A percentile compares a stretch with the other conserved stretches of the same genome.
phyloP scores from a whole-genome alignment of 2,329 filamentous ascomycete species.

The Exophiala sp. region DNA sequence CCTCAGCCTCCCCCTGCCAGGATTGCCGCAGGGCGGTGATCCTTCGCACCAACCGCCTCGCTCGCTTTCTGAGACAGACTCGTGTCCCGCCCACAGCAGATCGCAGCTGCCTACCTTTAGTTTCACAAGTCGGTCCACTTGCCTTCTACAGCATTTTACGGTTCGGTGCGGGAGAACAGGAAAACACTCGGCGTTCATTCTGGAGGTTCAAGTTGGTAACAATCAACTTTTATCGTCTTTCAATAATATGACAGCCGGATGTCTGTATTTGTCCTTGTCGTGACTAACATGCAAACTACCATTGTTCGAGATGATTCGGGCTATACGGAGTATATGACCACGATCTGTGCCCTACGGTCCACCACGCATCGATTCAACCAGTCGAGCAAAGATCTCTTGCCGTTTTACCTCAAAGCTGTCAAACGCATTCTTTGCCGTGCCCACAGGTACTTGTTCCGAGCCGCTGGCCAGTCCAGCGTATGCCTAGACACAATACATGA shows the following conservation, averaged over 20 bases:
- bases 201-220: too few species aligned
- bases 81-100: not conserved
- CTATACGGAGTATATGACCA: too few species aligned
- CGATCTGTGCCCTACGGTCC: too few species aligned
- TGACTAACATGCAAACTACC: too few species aligned
- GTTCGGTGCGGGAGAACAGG: too few species aligned
- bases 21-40: not conserved
- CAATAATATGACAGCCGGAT: too few species aligned
- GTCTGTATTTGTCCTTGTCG: too few species aligned
- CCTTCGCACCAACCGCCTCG: not conserved
- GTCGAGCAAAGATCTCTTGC: constrained; percentile 35
- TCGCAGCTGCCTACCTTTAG: not conserved
- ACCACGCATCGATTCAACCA: too few species aligned
- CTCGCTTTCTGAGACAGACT: constrained; percentile 6
- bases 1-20: constrained; percentile 4
- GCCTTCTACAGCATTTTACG: not conserved
- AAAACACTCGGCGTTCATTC: too few species aligned
- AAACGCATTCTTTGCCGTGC: constrained; percentile 39
- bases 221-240: too few species aligned
- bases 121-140: constrained; percentile 11
- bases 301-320: too few species aligned
- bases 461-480: constrained; percentile 44
- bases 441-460: constrained; percentile 49
- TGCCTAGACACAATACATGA: constrained; percentile 29
- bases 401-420: constrained; percentile 46